These are phyloP conservation scores for Fusarium papillatum DNA, from an alignment of 2,329 filamentous ascomycete species.

Conservation along the genomic window DNA sequence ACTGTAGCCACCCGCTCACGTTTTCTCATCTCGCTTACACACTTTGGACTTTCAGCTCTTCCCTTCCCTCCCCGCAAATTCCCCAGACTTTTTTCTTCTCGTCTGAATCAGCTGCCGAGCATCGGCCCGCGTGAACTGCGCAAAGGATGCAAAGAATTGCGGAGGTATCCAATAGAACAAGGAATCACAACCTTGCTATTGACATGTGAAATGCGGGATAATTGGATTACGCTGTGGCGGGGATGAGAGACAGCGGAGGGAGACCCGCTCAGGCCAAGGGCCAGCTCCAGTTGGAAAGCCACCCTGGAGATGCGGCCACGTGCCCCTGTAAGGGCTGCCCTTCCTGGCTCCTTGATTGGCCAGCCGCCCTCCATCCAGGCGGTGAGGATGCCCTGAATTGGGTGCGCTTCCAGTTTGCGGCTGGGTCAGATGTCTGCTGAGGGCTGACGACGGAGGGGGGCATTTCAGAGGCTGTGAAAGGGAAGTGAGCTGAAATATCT, in stretches of 20 bases:
- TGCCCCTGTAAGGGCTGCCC: conserved; percentile 21
- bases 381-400: conserved; percentile 30
- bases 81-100: conserved; percentile 30
- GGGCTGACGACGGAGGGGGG: not conserved
- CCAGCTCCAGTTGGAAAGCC: conserved; percentile 13
- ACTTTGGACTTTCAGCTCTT: not conserved
- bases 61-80: conserved; percentile 30
- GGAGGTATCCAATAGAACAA: conserved; percentile 27
- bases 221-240: conserved; percentile 31
- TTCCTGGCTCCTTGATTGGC: conserved; percentile 19
- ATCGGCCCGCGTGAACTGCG: conserved; percentile 21
- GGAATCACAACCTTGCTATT: conserved; percentile 2
- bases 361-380: conserved; percentile 17
- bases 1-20: conserved; percentile 1
- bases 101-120: conserved; percentile 36
- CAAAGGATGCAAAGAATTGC: conserved; percentile 4
- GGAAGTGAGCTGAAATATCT: not conserved
- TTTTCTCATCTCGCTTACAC: not conserved
- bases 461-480: not conserved
- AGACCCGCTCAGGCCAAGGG: not conserved
- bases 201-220: conserved; percentile 35
- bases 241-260: not conserved
- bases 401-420: conserved; percentile 1
- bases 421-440: conserved; percentile 24
- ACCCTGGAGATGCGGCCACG: conserved; percentile 32